phyloP scores from a whole-genome alignment of 495 filamentous ascomycete genomes.

The Podospora tetraspora region DNA sequence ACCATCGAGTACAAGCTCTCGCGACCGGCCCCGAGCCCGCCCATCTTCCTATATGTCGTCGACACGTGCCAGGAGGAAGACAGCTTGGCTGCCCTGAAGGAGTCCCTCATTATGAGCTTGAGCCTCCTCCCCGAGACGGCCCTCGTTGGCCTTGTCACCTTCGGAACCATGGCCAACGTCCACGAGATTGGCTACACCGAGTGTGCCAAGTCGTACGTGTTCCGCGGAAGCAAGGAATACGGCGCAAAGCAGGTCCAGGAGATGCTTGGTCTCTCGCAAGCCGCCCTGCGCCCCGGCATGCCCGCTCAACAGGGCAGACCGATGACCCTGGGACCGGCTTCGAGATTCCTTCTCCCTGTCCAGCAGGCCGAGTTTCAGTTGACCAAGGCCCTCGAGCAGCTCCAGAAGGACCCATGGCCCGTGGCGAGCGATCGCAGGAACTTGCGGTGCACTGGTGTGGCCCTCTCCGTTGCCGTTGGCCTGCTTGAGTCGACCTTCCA shows the following conservation, averaged over 20 bases:
- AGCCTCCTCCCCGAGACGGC: constrained; percentile 89
- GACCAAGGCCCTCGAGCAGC: constrained; percentile 90
- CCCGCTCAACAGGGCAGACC: constrained; percentile 75
- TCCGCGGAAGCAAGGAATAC: constrained; percentile 97
- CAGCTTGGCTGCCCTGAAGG: constrained; percentile 90
- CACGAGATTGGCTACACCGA: constrained; percentile 98
- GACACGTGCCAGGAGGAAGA: constrained; percentile 99
- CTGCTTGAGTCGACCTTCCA: constrained; percentile 92
- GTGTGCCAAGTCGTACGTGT: constrained; percentile 99
- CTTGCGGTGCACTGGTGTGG: constrained; percentile 91
- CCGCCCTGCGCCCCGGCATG: constrained; percentile 70
- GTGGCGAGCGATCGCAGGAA: constrained; percentile 90
- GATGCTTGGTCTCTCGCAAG: constrained; percentile 79
- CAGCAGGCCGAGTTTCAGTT: constrained; percentile 98
- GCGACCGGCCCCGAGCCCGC: constrained; percentile 85
- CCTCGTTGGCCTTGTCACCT: constrained; percentile 92
- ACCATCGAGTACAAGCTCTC: constrained; percentile 97
- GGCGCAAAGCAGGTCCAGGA: constrained; percentile 94
- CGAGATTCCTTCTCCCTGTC: constrained; percentile 89
- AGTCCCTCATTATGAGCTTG: constrained; percentile 95
- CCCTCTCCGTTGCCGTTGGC: constrained; percentile 89
- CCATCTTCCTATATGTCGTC: constrained; percentile 96
- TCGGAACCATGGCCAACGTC: constrained; percentile 96
- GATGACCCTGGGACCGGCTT: constrained; percentile 69
- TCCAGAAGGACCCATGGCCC: constrained; percentile 98